These are phyloP conservation scores for Raphanus raphanistrum DNA, from an alignment of 345 rosid species.

Conservation along the genomic window DNA sequence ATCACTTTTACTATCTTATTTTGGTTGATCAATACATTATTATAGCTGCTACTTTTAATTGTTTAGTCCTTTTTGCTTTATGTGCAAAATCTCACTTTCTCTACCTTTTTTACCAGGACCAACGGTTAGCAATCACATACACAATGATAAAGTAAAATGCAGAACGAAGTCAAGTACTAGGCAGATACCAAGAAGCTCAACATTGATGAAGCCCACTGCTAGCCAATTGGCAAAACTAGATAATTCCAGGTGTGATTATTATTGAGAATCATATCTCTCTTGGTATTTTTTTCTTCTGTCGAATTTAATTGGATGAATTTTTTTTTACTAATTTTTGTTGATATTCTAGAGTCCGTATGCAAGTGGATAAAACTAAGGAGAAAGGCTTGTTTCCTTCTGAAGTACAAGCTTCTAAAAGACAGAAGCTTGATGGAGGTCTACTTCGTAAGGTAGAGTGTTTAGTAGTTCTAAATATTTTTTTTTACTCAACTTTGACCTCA, in stretches of 20 bases:
- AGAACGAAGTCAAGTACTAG: constrained; percentile 43
- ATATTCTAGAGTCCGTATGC: constrained; percentile 31
- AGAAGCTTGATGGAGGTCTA: constrained; percentile 89
- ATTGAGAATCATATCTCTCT: not conserved
- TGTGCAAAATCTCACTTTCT: constrained; percentile 1
- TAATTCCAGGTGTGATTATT: constrained; percentile 59
- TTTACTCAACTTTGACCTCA: constrained; percentile 1
- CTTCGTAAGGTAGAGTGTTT: constrained; percentile 57
- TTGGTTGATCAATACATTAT: not conserved
- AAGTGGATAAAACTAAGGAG: constrained; percentile 40
- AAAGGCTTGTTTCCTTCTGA: constrained; percentile 54
- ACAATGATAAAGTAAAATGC: constrained; percentile 42
- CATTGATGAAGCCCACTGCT: constrained; percentile 94
- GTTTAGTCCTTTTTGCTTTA: not conserved
- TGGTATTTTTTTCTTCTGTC: not conserved
- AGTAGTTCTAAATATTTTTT: not conserved
- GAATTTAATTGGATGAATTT: not conserved
- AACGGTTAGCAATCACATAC: constrained; percentile 38
- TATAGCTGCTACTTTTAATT: not conserved
- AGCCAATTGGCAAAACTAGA: constrained; percentile 84
- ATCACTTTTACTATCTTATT: constrained; percentile 15
- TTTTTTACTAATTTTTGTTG: not conserved
- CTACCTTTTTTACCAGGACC: constrained; percentile 45
- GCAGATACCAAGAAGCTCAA: constrained; percentile 68
- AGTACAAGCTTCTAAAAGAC: constrained; percentile 90